Base-by-base conservation (phyloP, 176 grass and related monocot genomes). In the Lolium multiflorum region DNA sequence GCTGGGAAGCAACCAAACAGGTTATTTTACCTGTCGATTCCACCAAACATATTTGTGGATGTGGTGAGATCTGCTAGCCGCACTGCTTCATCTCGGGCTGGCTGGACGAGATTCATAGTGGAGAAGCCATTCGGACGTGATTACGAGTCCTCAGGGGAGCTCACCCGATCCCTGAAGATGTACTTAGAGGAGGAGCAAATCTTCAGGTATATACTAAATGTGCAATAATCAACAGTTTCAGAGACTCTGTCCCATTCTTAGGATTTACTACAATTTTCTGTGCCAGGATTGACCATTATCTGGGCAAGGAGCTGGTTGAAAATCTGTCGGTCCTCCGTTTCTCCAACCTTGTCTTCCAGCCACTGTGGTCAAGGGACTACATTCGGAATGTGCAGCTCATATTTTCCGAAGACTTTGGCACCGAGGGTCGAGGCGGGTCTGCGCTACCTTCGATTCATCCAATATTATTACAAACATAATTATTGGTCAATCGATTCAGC, bases 311-410 rank as follows among this genome's bases (percentile, higher is more conserved):
- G 81, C 91, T 98, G 48, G 96, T 98, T 0, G 96, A 98, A 74
- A 98, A 98, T 64, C 96, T 98, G n/a, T 98, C 96, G 0, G 96
- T 98, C 43, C 96, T 98, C 71, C 96, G 93, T 28, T 98, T 98
- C 83, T 95, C 93, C 52, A 98, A 98, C 84, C 93, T 98, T 69
- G 93, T 98, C n/a, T 98, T 98, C 14, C 93, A 98, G 24, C 96
- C 96, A 46, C 31, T 95, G 74, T 98, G 96, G 96, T 98, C 96
- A 0, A 91, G 96, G 82, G 90, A 93, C 74, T 98, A 95, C 79
- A 98, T 98, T 21, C 86, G 86, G 89, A 98, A 95, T 37, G 96
- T 98, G 83, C 96, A 98, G 68, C 78, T 98, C 87, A 94, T 91
- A 87, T 98, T 98, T 63, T 93, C 96, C 12, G 93, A 98, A 85